phyloP scores from a whole-genome alignment of 169 alveolate species.

The Cryptosporidium ubiquitum region DNA sequence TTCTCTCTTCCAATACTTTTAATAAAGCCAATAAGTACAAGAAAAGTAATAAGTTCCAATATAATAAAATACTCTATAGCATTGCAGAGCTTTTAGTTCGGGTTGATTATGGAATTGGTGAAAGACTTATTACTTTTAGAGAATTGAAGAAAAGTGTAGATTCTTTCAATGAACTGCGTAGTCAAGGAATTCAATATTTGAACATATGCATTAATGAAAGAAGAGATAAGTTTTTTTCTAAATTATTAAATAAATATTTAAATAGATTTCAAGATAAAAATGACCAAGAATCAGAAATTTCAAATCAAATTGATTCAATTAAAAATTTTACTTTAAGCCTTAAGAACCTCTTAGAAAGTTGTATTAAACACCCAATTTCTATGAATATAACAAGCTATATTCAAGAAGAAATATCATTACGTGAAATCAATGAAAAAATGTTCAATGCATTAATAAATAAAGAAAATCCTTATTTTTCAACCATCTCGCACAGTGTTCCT shows the following conservation, averaged over 20 bases:
- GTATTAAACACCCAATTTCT: conserved; percentile 24
- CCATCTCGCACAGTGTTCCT: background rate
- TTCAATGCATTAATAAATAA: conserved; percentile 11
- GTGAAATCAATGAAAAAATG: conserved; percentile 60
- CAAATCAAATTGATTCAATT: background rate
- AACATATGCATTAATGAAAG: conserved; percentile 25
- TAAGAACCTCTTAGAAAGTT: background rate
- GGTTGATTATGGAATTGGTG: conserved; percentile 34
- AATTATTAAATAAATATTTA: background rate
- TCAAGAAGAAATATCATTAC: conserved; percentile 56
- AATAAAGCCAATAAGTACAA: background rate
- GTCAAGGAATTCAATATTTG: conserved; percentile 20
- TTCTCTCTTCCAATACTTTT: background rate
- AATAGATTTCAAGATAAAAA: background rate
- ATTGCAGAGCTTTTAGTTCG: conserved; percentile 27
- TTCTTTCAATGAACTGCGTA: background rate
- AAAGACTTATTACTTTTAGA: conserved; percentile 21
- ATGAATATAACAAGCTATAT: conserved; percentile 30
- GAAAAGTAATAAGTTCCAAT: background rate
- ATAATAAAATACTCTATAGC: background rate
- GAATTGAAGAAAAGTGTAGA: conserved; percentile 24
- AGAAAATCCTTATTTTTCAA: conserved; percentile 33
- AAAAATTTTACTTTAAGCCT: background rate
- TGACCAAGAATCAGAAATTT: background rate
- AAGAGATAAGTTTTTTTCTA: conserved; percentile 1